These are phyloP conservation scores for Alternaria burnsii DNA, from an alignment of 2,329 filamentous ascomycete genomes.

Conservation along the genomic window DNA sequence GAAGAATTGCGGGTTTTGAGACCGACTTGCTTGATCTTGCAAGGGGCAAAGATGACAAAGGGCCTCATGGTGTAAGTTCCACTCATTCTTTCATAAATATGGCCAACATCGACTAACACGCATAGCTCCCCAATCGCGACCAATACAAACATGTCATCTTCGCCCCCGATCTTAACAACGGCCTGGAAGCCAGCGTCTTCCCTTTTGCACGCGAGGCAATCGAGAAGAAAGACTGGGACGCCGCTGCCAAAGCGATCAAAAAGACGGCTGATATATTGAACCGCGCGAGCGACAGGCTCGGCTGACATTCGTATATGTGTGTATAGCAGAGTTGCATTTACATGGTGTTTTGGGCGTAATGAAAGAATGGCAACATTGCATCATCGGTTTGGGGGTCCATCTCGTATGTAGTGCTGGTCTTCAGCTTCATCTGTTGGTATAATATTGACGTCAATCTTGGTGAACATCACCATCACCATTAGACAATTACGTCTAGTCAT, in stretches of 20 bases:
- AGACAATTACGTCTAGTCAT: not conserved
- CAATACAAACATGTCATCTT: conserved; percentile 96
- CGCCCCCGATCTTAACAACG: conserved; percentile 81
- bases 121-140: conserved; percentile 75
- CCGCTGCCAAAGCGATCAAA: conserved; percentile 72
- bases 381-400: not conserved
- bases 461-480: not conserved
- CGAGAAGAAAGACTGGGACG: conserved; percentile 72
- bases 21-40: conserved; percentile 81
- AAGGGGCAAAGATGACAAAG: conserved; percentile 55
- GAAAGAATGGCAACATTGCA: not conserved
- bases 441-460: not conserved
- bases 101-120: not conserved
- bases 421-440: not conserved
- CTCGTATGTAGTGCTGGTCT: not conserved
- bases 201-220: conserved; percentile 87
- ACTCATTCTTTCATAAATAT: not conserved
- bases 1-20: conserved; percentile 82
- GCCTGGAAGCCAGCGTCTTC: conserved; percentile 71
- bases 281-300: conserved; percentile 64
- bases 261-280: conserved; percentile 75
- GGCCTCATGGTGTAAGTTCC: conserved; percentile 69
- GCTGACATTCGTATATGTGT: not conserved
- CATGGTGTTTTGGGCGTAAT: conserved; percentile 1
- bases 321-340: conserved; percentile 6